phyloP scores from a whole-genome alignment of 805 yeast species.

The Barnettozyma wickerhamii region DNA sequence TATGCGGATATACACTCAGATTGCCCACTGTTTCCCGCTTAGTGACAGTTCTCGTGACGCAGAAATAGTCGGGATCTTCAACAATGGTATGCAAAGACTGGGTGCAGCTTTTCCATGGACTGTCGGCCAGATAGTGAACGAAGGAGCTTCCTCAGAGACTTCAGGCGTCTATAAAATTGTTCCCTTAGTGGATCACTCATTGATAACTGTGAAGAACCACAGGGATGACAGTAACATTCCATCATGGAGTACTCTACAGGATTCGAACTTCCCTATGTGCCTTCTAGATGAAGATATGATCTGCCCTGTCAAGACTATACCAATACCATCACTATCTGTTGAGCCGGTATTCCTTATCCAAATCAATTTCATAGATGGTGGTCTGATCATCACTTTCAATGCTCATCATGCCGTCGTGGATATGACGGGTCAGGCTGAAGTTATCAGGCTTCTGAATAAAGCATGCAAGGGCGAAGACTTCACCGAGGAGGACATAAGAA shows the following conservation, averaged over 20 bases:
- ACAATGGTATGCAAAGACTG: neutral
- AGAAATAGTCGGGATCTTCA: neutral
- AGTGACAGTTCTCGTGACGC: neutral
- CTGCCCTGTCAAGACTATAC: neutral
- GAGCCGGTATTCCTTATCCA: neutral
- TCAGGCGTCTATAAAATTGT: neutral
- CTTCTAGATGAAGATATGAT: neutral
- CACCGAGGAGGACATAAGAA: neutral
- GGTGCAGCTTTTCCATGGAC: neutral
- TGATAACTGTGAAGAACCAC: neutral
- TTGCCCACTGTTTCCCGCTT: neutral
- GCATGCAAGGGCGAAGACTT: neutral
- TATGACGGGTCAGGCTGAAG: constrained; percentile 1
- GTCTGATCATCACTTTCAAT: neutral
- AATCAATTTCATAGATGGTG: neutral
- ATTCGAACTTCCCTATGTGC: neutral
- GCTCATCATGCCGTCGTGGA: constrained; percentile 2
- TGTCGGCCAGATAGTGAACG: constrained; percentile 1
- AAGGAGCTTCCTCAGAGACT: neutral
- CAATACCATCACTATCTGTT: neutral
- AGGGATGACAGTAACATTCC: neutral
- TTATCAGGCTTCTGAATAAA: neutral
- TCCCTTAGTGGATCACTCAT: neutral
- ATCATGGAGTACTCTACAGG: neutral
- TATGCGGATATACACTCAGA: neutral